These are phyloP conservation scores for Pseudomonodictys pantanalensis DNA, from an alignment of 495 filamentous ascomycete species.

Conservation along the genomic window DNA sequence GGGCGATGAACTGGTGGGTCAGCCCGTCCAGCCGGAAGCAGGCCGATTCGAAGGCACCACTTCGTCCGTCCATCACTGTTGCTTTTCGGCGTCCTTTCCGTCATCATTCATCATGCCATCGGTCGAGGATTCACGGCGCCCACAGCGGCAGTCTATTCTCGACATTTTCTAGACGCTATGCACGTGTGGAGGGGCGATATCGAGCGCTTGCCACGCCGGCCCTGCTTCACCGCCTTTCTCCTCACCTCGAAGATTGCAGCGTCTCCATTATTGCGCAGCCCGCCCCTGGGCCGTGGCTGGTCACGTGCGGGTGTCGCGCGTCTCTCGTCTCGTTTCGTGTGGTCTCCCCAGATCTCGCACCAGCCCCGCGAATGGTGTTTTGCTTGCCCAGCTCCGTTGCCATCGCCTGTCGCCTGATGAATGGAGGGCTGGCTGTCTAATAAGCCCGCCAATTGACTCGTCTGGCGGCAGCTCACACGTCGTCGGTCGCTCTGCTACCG, in stretches of 20 bases:
- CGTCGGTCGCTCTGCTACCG: background rate
- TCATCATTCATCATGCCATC: background rate
- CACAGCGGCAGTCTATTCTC: background rate
- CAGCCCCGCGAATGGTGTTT: no score
- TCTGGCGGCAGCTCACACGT: no score
- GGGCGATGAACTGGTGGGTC: conserved; percentile 24
- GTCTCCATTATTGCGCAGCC: conserved; percentile 15
- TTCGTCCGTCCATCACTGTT: background rate
- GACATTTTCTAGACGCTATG: background rate
- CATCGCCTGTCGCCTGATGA: no score
- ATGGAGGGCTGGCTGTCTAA: no score
- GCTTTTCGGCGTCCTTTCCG: background rate
- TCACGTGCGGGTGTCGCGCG: conserved; percentile 2
- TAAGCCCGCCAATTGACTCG: no score
- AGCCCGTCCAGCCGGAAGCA: conserved; percentile 20
- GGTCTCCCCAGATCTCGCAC: conserved; percentile 6
- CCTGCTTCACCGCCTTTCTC: conserved; percentile 28
- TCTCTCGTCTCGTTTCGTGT: background rate
- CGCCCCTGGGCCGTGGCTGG: conserved; percentile 26
- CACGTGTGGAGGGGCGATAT: background rate
- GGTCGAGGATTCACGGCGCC: background rate
- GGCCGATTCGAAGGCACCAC: conserved; percentile 23
- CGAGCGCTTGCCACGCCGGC: background rate
- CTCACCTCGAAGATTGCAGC: background rate
- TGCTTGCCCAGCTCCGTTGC: no score